Evolutionary conservation across 805 yeast genomes (phyloP).

Genomic region (Phaffomyces thermotolerans): DNA sequence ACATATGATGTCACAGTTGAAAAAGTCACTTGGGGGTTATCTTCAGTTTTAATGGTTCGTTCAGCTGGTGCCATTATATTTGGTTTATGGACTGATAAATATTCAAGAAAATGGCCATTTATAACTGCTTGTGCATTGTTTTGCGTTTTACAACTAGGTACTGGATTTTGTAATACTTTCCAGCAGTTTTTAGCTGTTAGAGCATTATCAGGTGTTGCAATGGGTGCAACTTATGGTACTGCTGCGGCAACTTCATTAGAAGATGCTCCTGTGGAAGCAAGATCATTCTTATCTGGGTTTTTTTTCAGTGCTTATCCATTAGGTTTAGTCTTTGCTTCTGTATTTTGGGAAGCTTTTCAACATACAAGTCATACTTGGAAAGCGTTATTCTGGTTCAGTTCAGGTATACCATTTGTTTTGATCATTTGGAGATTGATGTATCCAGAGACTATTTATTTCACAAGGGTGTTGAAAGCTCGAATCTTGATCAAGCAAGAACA

Average conservation of each 20-base stretch:
- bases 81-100: constrained; percentile 55
- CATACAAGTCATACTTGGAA: constrained; percentile 51
- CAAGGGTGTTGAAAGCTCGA: constrained; percentile 25
- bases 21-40: constrained; percentile 65
- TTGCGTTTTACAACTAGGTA: constrained; percentile 51
- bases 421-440: constrained; percentile 48
- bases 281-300: constrained; percentile 57
- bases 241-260: constrained; percentile 44
- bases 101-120: constrained; percentile 65
- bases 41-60: constrained; percentile 67
- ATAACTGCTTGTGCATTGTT: constrained; percentile 45
- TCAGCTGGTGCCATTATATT: constrained; percentile 64
- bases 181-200: constrained; percentile 55
- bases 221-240: constrained; percentile 44
- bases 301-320: constrained; percentile 54
- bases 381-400: constrained; percentile 64
- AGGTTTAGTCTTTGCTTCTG: constrained; percentile 57
- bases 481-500: constrained; percentile 21
- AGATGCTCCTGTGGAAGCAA: constrained; percentile 54
- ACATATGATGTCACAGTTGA: constrained; percentile 38
- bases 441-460: constrained; percentile 56
- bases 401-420: constrained; percentile 54
- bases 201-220: constrained; percentile 51
- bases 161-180: constrained; percentile 54
- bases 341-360: constrained; percentile 57